Percentiles rank a stretch among this genome's conserved stretches.
These are phyloP conservation scores for Solidago caesia DNA, from an alignment of 129 eudicot species.

Conservation along the genomic window DNA sequence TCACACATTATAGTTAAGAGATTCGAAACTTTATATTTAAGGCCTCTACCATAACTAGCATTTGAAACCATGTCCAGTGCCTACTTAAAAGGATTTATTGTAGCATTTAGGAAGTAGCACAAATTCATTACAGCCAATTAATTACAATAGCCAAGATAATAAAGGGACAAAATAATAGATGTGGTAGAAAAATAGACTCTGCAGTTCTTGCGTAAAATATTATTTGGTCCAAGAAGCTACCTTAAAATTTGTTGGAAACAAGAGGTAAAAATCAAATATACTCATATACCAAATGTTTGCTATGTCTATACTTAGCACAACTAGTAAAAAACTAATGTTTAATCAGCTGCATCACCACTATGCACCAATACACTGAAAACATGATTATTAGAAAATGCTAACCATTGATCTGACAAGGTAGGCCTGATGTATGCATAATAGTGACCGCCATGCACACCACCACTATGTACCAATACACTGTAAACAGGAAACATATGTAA, in stretches of 20 bases:
- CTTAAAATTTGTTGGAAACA: neutral
- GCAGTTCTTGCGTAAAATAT: neutral
- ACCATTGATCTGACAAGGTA: constrained; percentile 87
- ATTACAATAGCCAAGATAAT: neutral
- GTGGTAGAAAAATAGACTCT: neutral
- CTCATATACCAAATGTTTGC: neutral
- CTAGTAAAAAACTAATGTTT: neutral
- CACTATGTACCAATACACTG: constrained; percentile 99
- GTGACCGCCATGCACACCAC: constrained; percentile 98
- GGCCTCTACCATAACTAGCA: neutral
- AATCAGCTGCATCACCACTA: neutral
- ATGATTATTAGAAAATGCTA: neutral
- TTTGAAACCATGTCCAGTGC: neutral
- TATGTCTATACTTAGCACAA: neutral
- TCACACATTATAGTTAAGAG: neutral
- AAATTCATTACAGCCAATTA: constrained; percentile 5
- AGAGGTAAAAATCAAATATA: neutral
- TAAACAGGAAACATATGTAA: constrained; percentile 8
- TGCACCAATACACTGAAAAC: no score
- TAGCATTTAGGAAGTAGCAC: constrained; percentile 1
- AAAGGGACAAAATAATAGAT: neutral
- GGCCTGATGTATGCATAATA: constrained; percentile 94
- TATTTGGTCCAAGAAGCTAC: constrained; percentile 1
- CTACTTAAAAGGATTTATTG: neutral
- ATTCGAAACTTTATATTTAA: neutral